Evolutionary conservation across 176 grass and related monocot genomes (phyloP).

Genomic region (Poa pratensis): DNA sequence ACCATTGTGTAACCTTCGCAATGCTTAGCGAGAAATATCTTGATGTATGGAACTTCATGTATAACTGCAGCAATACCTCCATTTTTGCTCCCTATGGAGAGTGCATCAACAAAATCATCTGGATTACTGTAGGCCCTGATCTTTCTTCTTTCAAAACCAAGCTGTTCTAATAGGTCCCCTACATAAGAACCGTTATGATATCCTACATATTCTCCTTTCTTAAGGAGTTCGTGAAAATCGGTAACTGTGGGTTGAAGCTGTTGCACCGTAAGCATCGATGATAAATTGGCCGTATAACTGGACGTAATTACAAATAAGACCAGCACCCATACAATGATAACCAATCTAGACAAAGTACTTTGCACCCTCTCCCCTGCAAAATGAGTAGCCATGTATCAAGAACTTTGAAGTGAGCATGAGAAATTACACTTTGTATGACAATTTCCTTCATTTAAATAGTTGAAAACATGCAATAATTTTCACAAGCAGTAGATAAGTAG

Average conservation of each 20-base stretch:
- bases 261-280: slow-evolving; percentile 60
- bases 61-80: slow-evolving; percentile 55
- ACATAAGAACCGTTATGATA: slow-evolving; percentile 45
- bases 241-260: slow-evolving; percentile 59
- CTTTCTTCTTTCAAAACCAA: slow-evolving; percentile 52
- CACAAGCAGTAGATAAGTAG: background rate
- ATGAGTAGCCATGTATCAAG: background rate
- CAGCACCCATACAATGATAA: slow-evolving; percentile 44
- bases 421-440: background rate
- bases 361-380: slow-evolving; percentile 59
- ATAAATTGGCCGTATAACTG: slow-evolving; percentile 66
- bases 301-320: slow-evolving; percentile 54
- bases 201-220: slow-evolving; percentile 58
- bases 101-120: slow-evolving; percentile 48
- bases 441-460: background rate
- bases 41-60: slow-evolving; percentile 54
- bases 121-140: slow-evolving; percentile 29
- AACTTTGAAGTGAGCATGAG: background rate
- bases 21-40: slow-evolving; percentile 53
- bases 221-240: slow-evolving; percentile 46
- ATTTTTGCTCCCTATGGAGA: slow-evolving; percentile 48
- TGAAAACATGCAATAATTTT: background rate
- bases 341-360: slow-evolving; percentile 51
- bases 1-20: slow-evolving; percentile 60
- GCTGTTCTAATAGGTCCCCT: slow-evolving; percentile 38